Evolutionary conservation across 352 stramenopile species (phyloP).

Genomic region (Phytopythium ostracodes): DNA sequence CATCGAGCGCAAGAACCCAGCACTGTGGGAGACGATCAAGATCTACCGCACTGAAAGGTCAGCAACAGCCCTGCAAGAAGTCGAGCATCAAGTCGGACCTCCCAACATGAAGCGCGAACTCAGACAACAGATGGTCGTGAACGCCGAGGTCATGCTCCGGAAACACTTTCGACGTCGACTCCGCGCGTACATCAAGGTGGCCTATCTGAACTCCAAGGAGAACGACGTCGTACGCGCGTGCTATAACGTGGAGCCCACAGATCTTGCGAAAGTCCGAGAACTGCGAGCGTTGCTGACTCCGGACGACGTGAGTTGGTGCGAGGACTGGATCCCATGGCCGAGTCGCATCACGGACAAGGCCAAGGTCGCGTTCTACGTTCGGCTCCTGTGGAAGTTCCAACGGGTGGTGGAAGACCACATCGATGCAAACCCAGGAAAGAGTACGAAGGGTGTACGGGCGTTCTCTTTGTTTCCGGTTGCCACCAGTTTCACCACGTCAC

Average conservation of each 20-base stretch:
- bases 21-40: conserved; percentile 8
- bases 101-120: conserved; percentile 5
- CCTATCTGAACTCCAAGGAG: conserved; percentile 8
- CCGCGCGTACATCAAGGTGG: conserved; percentile 7
- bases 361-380: conserved; percentile 9
- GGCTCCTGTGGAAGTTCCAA: conserved; percentile 11
- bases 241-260: conserved; percentile 5
- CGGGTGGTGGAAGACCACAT: conserved; percentile 9
- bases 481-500: not conserved
- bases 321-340: conserved; percentile 9
- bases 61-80: conserved; percentile 4
- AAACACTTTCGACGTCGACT: conserved; percentile 14
- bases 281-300: conserved; percentile 9
- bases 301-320: conserved; percentile 2
- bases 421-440: conserved; percentile 2
- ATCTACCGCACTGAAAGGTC: conserved; percentile 7
- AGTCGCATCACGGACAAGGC: conserved; percentile 6
- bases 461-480: conserved; percentile 14
- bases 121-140: conserved; percentile 10
- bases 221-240: conserved; percentile 4
- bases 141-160: conserved; percentile 11
- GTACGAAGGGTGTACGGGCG: conserved; percentile 7
- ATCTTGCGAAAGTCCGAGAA: conserved; percentile 2
- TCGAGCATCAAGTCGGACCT: conserved; percentile 3
- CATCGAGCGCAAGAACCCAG: conserved; percentile 9